Conservation (phyloP, 2,329 filamentous ascomycete species). For the Xylaria sp. region DNA sequence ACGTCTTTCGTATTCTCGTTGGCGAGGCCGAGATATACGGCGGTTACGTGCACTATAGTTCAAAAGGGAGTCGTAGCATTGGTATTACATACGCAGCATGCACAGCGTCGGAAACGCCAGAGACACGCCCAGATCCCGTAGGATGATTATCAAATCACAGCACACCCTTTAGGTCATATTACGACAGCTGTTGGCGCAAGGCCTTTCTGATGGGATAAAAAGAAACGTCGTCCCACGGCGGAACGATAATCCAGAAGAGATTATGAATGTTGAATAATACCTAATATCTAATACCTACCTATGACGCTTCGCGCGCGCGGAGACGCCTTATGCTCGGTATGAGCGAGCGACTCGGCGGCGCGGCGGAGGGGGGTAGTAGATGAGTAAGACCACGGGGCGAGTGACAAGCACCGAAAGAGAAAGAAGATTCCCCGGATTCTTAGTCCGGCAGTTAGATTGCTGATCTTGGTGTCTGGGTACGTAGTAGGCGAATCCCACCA, state of each 20-base stretch:
- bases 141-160: conserved; percentile 34
- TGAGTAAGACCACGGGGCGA: conserved; percentile 36
- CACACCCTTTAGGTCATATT: conserved; percentile 41
- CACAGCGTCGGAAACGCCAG: conserved; percentile 38
- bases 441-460: conserved; percentile 25
- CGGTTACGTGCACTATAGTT: conserved; percentile 6
- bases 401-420: conserved; percentile 31
- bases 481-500: conserved; percentile 12
- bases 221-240: conserved; percentile 16
- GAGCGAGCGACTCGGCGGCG: conserved; percentile 33
- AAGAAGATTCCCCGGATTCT: conserved; percentile 33
- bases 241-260: conserved; percentile 17
- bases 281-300: background rate
- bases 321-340: conserved; percentile 24
- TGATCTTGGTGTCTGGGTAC: conserved; percentile 24
- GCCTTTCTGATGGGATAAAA: background rate
- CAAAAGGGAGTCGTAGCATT: conserved; percentile 6
- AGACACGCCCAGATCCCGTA: conserved; percentile 16
- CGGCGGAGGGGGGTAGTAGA: conserved; percentile 24
- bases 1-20: conserved; percentile 36
- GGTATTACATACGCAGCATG: conserved; percentile 31
- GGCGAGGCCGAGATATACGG: conserved; percentile 12
- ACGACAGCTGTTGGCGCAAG: conserved; percentile 11
- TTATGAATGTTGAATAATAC: conserved; percentile 14
- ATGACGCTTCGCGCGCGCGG: conserved; percentile 8